Conservation (phyloP, 1,139 yeast genomes). For the Protomyces inouyei region DNA sequence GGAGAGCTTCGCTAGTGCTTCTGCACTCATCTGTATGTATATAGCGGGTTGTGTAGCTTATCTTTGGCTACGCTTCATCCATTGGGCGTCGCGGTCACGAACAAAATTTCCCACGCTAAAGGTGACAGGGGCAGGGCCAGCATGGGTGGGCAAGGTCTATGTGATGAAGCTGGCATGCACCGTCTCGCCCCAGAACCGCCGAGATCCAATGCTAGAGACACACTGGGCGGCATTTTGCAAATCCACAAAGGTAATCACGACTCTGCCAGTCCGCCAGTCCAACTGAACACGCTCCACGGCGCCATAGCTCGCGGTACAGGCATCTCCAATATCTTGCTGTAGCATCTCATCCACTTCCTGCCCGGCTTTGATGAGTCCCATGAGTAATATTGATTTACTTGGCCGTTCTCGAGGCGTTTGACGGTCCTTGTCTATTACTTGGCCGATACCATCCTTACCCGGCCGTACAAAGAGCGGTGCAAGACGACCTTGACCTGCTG, state of each 20-base stretch:
- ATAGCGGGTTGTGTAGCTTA: no score
- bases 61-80: no score
- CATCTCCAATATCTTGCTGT: conserved; percentile 20
- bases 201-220: background rate
- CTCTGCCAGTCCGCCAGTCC: background rate
- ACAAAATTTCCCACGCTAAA: no score
- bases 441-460: conserved; percentile 17
- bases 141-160: background rate
- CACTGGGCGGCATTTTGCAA: background rate
- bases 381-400: background rate
- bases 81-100: no score
- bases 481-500: conserved; percentile 9
- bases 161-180: background rate
- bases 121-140: no score
- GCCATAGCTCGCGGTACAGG: conserved; percentile 14
- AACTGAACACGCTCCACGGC: conserved; percentile 17
- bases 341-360: conserved; percentile 12
- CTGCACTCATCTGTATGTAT: conserved; percentile 11
- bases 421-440: conserved; percentile 7
- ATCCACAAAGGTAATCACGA: background rate
- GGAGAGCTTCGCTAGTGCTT: conserved; percentile 29
- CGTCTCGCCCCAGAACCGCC: background rate
- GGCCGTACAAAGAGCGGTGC: conserved; percentile 23
- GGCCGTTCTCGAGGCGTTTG: background rate
- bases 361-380: conserved; percentile 1